A percentile compares a stretch with the other conserved stretches of the same genome.
phyloP scores from a whole-genome alignment of 2,329 filamentous ascomycete species.

The Exophiala lecanii-corni region DNA sequence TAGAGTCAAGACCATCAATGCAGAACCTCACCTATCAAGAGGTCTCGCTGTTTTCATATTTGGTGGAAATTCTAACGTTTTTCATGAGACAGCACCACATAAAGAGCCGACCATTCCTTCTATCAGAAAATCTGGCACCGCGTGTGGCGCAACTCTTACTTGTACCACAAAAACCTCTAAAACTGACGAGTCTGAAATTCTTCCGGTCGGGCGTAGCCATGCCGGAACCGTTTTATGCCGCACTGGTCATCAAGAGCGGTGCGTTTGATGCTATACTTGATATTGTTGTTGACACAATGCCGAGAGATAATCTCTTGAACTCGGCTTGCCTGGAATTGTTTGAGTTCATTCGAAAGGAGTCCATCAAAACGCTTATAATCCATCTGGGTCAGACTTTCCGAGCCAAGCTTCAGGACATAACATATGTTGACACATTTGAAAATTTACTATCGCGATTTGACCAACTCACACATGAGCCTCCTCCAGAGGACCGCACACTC shows the following conservation, averaged over 20 bases:
- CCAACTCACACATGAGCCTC: slow-evolving; percentile 62
- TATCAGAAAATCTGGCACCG: slow-evolving; percentile 70
- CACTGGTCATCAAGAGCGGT: slow-evolving; percentile 68
- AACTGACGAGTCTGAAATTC: slow-evolving; percentile 87
- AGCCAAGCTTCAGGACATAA: slow-evolving; percentile 68
- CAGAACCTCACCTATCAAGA: slow-evolving; percentile 74
- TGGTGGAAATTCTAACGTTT: slow-evolving; percentile 90
- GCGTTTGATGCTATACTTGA: slow-evolving; percentile 81
- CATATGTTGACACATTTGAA: slow-evolving; percentile 80
- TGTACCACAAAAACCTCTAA: slow-evolving; percentile 85
- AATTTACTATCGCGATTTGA: slow-evolving; percentile 73
- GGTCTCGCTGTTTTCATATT: slow-evolving; percentile 82
- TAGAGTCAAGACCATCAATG: slow-evolving; percentile 57
- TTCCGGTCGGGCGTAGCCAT: slow-evolving; percentile 81
- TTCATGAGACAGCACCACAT: slow-evolving; percentile 86
- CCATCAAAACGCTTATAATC: slow-evolving; percentile 72
- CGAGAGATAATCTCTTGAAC: slow-evolving; percentile 86
- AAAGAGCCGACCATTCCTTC: slow-evolving; percentile 81
- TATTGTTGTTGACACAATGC: slow-evolving; percentile 78
- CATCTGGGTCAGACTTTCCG: slow-evolving; percentile 82
- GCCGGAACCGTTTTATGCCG: slow-evolving; percentile 87
- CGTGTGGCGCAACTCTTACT: slow-evolving; percentile 77
- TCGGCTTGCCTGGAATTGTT: slow-evolving; percentile 94
- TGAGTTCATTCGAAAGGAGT: slow-evolving; percentile 79
- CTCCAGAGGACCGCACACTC: slow-evolving; percentile 57